Evolutionary conservation across 75 land plant species (phyloP), one percentile per base, ranked within the genome.

Genomic region (Selaginella moellendorffii): DNA sequence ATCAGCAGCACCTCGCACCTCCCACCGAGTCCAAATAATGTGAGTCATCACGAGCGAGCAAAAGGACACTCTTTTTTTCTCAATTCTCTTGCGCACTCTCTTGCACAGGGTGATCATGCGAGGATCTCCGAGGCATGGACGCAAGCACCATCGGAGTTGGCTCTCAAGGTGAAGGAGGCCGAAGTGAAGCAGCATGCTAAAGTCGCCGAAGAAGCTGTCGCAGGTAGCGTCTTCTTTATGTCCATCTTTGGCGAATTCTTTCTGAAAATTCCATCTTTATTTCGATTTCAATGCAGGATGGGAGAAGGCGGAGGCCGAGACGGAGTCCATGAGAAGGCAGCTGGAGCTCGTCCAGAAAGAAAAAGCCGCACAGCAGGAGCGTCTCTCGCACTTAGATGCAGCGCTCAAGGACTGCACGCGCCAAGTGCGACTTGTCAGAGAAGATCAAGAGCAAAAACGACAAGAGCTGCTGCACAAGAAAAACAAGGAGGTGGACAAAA

Each of bases 271-370:
- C n/a, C n/a, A n/a, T n/a, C n/a, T n/a, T n/a, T n/a, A n/a, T n/a
- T n/a, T n/a, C n/a, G n/a, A n/a, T n/a, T n/a, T n/a, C n/a, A n/a
- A n/a, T 21, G 8, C 59, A 56, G 59, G 59, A 9, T 56, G 59
- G 59, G 59, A 56, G 59, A 56, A 56, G 19, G 59, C 59, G n/a
- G 59, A 56, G n/a, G 24, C 59, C 5, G 59, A 56, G 59, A 24
- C n/a, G 8, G 59, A 19, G n/a, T 2, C 21, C 25, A 8, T 56
- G 23, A 56, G n/a, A 19, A 8, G 24, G 24, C 59, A 56, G n/a
- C 59, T 56, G 8, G 59, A 56, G 9, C 17, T 19, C 2, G 59
- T 56, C 17, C 5, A 8, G 9, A 56, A 19, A 56, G 23, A 56
- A 19, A 56, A 56, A n/a, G 59, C 59, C 8, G 59, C n/a, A 8